phyloP scores from a whole-genome alignment of 2,329 filamentous ascomycete genomes.

The Pseudogymnoascus sp. region DNA sequence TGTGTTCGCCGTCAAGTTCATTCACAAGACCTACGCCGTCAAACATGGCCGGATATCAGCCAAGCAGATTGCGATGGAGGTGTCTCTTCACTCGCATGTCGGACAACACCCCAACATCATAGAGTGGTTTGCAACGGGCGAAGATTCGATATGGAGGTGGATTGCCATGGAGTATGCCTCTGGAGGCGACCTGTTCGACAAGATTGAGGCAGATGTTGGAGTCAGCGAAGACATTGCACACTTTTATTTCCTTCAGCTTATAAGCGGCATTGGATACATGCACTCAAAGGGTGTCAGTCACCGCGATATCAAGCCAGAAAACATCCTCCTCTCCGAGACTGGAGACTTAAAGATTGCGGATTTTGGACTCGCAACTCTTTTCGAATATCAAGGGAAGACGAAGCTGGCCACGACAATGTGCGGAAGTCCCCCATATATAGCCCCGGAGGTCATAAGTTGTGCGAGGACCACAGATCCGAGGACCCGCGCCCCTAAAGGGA shows the following conservation, averaged over 20 bases:
- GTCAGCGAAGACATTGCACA: conserved; percentile 94
- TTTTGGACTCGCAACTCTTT: conserved; percentile 91
- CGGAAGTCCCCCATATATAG: conserved; percentile 94
- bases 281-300: conserved; percentile 94
- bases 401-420: conserved; percentile 86
- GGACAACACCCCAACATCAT: conserved; percentile 90
- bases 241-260: conserved; percentile 87
- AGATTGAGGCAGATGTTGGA: conserved; percentile 95
- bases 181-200: conserved; percentile 95
- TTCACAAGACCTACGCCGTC: conserved; percentile 92
- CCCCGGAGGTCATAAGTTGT: conserved; percentile 73
- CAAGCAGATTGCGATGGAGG: conserved; percentile 87
- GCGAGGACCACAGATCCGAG: conserved; percentile 36
- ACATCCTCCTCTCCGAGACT: conserved; percentile 77
- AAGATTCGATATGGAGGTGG: conserved; percentile 86
- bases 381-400: conserved; percentile 74
- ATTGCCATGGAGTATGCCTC: conserved; percentile 97
- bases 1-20: conserved; percentile 95
- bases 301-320: conserved; percentile 87
- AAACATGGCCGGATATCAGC: conserved; percentile 79
- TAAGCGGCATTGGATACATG: conserved; percentile 87
- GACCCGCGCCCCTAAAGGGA: conserved; percentile 36
- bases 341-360: conserved; percentile 92
- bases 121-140: conserved; percentile 79
- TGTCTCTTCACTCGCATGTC: conserved; percentile 80